These are phyloP conservation scores for Helenozyma rhizophorensis DNA, from an alignment of 805 yeast species.

Conservation along the genomic window DNA sequence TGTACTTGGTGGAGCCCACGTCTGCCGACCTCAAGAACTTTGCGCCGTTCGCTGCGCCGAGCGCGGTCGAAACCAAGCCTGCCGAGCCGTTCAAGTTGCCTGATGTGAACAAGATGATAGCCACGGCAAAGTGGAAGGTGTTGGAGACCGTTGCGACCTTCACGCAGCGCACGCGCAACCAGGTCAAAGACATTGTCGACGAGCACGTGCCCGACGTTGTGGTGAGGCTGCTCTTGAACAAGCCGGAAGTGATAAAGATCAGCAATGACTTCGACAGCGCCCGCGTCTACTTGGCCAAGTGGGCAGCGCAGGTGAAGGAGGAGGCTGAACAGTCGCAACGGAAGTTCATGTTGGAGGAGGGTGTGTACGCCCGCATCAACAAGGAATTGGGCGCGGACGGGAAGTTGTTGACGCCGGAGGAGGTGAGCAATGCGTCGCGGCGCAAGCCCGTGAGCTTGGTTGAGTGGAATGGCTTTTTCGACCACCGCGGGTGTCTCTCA, in stretches of 20 bases:
- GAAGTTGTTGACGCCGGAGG: slow-evolving; percentile 53
- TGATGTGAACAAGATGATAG: slow-evolving; percentile 46
- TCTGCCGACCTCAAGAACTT: slow-evolving; percentile 60
- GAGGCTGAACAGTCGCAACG: slow-evolving; percentile 68
- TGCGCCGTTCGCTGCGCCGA: slow-evolving; percentile 25
- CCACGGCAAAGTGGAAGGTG: slow-evolving; percentile 79
- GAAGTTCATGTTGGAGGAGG: slow-evolving; percentile 50
- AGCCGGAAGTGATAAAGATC: slow-evolving; percentile 75
- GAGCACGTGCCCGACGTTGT: slow-evolving; percentile 59
- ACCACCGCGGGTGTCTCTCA: slow-evolving; percentile 65
- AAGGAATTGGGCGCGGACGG: slow-evolving; percentile 50
- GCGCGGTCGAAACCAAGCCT: not conserved
- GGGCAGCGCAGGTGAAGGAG: slow-evolving; percentile 93
- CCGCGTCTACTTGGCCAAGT: slow-evolving; percentile 84
- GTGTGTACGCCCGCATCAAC: slow-evolving; percentile 53
- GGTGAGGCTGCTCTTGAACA: slow-evolving; percentile 50
- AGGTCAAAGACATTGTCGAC: slow-evolving; percentile 60
- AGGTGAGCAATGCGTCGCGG: slow-evolving; percentile 58
- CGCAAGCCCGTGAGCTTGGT: slow-evolving; percentile 58
- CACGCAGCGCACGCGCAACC: slow-evolving; percentile 46
- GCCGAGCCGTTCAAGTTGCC: slow-evolving; percentile 18
- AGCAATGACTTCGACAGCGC: slow-evolving; percentile 94
- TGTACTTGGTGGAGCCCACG: slow-evolving; percentile 76
- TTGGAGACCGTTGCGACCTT: slow-evolving; percentile 81
- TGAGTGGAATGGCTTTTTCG: slow-evolving; percentile 87